These are phyloP conservation scores for Xylaria sp. DNA, from an alignment of 2,329 filamentous ascomycete genomes.

Conservation along the genomic window DNA sequence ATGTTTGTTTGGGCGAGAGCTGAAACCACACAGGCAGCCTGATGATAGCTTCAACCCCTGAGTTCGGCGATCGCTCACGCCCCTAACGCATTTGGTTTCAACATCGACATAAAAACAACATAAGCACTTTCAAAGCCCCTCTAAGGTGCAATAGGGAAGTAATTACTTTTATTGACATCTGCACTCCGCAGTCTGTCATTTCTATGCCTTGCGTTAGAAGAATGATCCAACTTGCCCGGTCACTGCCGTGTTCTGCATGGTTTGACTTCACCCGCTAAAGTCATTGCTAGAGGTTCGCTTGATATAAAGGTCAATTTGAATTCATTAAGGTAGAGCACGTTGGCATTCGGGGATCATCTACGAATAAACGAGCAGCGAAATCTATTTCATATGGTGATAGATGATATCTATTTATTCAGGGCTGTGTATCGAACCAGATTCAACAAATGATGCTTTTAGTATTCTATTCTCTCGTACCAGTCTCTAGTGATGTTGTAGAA, in stretches of 20 bases:
- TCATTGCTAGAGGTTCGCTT: slow-evolving; percentile 34
- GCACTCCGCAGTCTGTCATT: background rate
- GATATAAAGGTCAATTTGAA: slow-evolving; percentile 45
- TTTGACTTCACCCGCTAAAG: slow-evolving; percentile 39
- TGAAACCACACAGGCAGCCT: background rate
- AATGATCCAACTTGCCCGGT: slow-evolving; percentile 21
- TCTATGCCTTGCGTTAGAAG: background rate
- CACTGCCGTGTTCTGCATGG: slow-evolving; percentile 15
- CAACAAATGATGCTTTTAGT: background rate
- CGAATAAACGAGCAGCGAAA: slow-evolving; percentile 14
- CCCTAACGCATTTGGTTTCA: slow-evolving; percentile 1
- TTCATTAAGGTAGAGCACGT: slow-evolving; percentile 43
- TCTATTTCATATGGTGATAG: slow-evolving; percentile 23
- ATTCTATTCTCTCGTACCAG: background rate
- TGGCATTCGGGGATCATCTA: slow-evolving; percentile 26
- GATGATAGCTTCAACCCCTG: slow-evolving; percentile 34
- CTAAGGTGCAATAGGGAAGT: background rate
- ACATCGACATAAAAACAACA: background rate
- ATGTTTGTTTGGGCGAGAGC: background rate
- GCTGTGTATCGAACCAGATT: background rate
- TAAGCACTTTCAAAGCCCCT: background rate
- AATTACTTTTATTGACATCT: slow-evolving; percentile 10
- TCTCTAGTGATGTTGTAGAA: slow-evolving; percentile 41
- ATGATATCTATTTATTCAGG: slow-evolving; percentile 28
- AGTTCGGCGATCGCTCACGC: background rate